These are phyloP conservation scores for Apiosordaria backusii DNA, from an alignment of 495 filamentous ascomycete species.

Conservation along the genomic window DNA sequence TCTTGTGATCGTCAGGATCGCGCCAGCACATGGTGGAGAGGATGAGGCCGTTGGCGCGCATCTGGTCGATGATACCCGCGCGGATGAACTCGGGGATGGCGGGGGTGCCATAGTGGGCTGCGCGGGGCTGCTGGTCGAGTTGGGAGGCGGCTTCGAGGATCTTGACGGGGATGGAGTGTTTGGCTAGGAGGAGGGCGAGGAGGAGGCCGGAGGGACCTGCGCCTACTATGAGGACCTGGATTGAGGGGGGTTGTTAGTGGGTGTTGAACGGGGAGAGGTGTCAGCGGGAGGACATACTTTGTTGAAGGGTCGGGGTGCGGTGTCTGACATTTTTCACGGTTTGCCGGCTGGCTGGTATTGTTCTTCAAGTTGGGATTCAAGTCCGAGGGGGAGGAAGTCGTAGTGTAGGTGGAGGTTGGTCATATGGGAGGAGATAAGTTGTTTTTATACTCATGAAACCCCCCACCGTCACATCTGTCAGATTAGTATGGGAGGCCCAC, in stretches of 20 bases:
- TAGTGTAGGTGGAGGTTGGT: no score
- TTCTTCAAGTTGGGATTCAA: no score
- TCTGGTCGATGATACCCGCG: conserved; percentile 54
- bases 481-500: no score
- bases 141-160: conserved; percentile 50
- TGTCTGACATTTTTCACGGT: neutral
- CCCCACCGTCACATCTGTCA: no score
- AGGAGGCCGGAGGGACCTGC: conserved; percentile 59
- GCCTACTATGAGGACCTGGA: conserved; percentile 47
- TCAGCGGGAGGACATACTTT: neutral
- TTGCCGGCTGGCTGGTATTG: no score
- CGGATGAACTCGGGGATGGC: conserved; percentile 52
- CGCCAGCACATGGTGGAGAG: conserved; percentile 53
- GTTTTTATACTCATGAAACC: no score
- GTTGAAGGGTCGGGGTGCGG: neutral
- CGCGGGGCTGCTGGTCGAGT: conserved; percentile 53
- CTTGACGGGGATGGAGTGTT: conserved; percentile 51
- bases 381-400: no score
- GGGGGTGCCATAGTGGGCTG: conserved; percentile 51
- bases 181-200: conserved; percentile 54
- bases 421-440: no score
- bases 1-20: neutral
- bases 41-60: conserved; percentile 45
- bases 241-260: neutral
- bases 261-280: conserved; percentile 11